Evolutionary conservation across 2,329 filamentous ascomycete genomes (phyloP).

Genomic region (Chalara sp.): DNA sequence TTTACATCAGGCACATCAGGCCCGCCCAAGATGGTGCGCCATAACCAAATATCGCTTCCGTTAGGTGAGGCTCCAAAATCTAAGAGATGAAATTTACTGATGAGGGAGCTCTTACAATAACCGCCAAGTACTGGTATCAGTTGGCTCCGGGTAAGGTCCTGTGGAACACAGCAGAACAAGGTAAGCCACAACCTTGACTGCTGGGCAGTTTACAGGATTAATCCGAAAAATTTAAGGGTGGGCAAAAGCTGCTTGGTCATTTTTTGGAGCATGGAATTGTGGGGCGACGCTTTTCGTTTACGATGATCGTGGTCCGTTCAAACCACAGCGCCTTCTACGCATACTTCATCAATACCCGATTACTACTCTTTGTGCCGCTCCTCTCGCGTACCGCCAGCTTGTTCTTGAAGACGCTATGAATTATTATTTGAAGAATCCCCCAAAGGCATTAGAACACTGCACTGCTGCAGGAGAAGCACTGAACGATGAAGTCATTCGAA

Average conservation of each 20-base stretch:
- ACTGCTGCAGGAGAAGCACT: constrained; percentile 33
- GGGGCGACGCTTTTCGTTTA: constrained; percentile 34
- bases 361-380: constrained; percentile 34
- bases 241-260: constrained; percentile 36
- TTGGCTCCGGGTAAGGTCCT: constrained; percentile 29
- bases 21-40: constrained; percentile 34
- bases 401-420: constrained; percentile 27
- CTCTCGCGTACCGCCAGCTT: constrained; percentile 33
- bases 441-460: constrained; percentile 28
- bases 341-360: constrained; percentile 32
- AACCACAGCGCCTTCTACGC: constrained; percentile 23
- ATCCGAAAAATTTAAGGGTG: constrained; percentile 21
- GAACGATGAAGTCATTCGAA: constrained; percentile 32
- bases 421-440: constrained; percentile 22
- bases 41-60: constrained; percentile 34
- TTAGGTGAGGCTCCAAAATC: constrained; percentile 18
- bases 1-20: constrained; percentile 35
- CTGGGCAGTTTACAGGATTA: neutral
- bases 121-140: constrained; percentile 31
- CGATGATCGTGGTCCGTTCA: constrained; percentile 31
- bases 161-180: constrained; percentile 35
- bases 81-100: neutral
- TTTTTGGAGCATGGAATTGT: constrained; percentile 33
- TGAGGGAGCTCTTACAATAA: constrained; percentile 27
- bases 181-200: constrained; percentile 4